These are phyloP conservation scores for Tetrapisispora taiwanensis DNA, from an alignment of 805 yeast species.

Conservation along the genomic window DNA sequence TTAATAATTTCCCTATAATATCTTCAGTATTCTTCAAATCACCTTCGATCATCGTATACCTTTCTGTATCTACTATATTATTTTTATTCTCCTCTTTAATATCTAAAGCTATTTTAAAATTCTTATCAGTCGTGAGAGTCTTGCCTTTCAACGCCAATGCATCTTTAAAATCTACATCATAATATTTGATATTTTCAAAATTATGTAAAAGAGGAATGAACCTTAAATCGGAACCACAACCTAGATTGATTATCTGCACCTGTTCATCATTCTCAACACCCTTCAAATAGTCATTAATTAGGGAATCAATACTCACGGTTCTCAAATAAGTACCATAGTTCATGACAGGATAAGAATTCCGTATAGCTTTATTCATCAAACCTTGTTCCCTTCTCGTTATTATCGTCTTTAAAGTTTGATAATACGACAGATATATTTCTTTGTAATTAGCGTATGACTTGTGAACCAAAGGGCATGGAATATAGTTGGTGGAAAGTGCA, in stretches of 20 bases:
- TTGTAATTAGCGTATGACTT: slow-evolving; percentile 4
- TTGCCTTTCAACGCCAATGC: slow-evolving; percentile 35
- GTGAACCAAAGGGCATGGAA: slow-evolving; percentile 28
- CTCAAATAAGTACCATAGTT: slow-evolving; percentile 63
- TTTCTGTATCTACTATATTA: slow-evolving; percentile 13
- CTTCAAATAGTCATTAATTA: slow-evolving; percentile 35
- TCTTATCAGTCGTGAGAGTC: slow-evolving; percentile 8
- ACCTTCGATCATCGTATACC: slow-evolving; percentile 24
- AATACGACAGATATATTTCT: slow-evolving; percentile 18
- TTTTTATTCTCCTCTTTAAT: neutral
- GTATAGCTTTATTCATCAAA: slow-evolving; percentile 12
- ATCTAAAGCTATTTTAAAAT: slow-evolving; percentile 3
- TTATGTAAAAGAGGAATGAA: slow-evolving; percentile 31
- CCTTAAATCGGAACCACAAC: slow-evolving; percentile 60
- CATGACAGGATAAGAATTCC: slow-evolving; percentile 48
- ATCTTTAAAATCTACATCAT: slow-evolving; percentile 45
- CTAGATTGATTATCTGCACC: slow-evolving; percentile 53
- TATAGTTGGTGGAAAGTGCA: slow-evolving; percentile 40
- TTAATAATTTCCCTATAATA: slow-evolving; percentile 21
- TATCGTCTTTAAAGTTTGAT: slow-evolving; percentile 9
- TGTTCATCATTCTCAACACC: neutral
- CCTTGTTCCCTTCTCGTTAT: slow-evolving; percentile 14
- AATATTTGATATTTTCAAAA: slow-evolving; percentile 26
- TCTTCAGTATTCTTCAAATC: slow-evolving; percentile 28
- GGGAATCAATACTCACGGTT: slow-evolving; percentile 41